A percentile compares a stretch with the other conserved stretches of the same genome.
Conservation (phyloP, 2,329 filamentous ascomycete genomes). For the Ascochyta pisi region DNA sequence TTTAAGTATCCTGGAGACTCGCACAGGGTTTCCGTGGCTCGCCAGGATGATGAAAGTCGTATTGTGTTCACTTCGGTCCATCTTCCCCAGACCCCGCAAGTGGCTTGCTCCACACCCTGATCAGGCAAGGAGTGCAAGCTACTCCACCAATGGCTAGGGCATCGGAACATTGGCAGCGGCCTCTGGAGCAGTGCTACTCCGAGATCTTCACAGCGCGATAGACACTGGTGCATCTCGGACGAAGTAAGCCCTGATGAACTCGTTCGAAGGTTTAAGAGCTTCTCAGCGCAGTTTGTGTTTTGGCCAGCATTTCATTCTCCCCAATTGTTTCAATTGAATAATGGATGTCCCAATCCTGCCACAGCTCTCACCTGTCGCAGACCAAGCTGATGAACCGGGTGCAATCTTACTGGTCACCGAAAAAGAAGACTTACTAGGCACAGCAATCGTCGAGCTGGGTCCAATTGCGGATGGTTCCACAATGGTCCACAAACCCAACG, state of each 20-base stretch:
- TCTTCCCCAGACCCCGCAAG: slow-evolving; percentile 16
- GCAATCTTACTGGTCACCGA: neutral
- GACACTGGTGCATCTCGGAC: slow-evolving; percentile 1
- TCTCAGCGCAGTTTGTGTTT: neutral
- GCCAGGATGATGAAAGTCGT: neutral
- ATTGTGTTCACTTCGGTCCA: slow-evolving; percentile 11
- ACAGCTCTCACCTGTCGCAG: neutral
- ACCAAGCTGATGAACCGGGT: neutral
- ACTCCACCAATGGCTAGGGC: slow-evolving; percentile 11
- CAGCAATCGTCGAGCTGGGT: neutral
- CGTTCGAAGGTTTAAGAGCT: neutral
- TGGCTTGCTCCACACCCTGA: slow-evolving; percentile 10
- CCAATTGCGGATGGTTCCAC: neutral
- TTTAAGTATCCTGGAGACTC: slow-evolving; percentile 5
- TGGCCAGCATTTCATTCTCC: too few species aligned
- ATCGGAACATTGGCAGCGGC: slow-evolving; percentile 26
- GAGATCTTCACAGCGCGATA: neutral
- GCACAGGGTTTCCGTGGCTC: neutral
- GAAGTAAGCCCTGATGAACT: neutral
- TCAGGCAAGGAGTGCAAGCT: neutral
- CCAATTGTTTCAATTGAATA: neutral
- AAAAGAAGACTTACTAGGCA: neutral
- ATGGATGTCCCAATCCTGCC: neutral
- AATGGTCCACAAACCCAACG: neutral
- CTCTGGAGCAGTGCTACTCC: slow-evolving; percentile 11